Evolutionary conservation across 257 asterid species (phyloP), one percentile per base, ranked within the genome.

Genomic region (Primulina huaijiensis): DNA sequence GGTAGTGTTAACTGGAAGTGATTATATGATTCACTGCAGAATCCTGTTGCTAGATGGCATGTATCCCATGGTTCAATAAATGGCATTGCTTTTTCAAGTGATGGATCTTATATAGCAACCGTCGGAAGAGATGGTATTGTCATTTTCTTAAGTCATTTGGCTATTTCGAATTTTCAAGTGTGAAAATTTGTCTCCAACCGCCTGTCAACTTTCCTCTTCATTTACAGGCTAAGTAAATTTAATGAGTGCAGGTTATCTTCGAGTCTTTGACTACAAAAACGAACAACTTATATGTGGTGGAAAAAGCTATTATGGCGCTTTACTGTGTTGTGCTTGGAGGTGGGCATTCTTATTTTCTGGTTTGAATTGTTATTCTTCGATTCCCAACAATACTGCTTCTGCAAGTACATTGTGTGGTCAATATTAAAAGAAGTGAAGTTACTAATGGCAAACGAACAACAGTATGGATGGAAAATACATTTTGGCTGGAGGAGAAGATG

Each of bases 401-500:
- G 50, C 14, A 55, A 43, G 67, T 57, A 2, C 53, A 50, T 67
- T 62, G 16, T 56, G 71, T 72, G 56, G 62, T 75, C 77, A 67
- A 37, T 79, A 74, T 67, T 71, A 72, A 77, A 72, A 77, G 71
- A 72, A 68, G 65, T 72, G 50, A 60, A 37, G 38, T 57, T 75
- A 82, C 85, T 85, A 74, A 79, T 72, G 70, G 70, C 68, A 79
- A 73, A 75, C 78, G 66, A 75, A 82, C 76, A 72, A 84, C 95
- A 93, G 99, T 84, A 82, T 80, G 87, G 99, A 90, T 69, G 97
- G 99, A 69, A 94, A 94, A 77, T 94, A 94, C 87, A 83, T 94
- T 67, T 82, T 94, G 87, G 86, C 99, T 52, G 99, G 99, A 78
- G 99, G 99, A 30, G 99, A 94, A 86, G 99, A 94, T 75, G 99